A percentile compares a stretch with the other conserved stretches of the same genome.
These are phyloP conservation scores for Pezicula radicicola DNA, from an alignment of 2,329 filamentous ascomycete genomes.

Conservation along the genomic window DNA sequence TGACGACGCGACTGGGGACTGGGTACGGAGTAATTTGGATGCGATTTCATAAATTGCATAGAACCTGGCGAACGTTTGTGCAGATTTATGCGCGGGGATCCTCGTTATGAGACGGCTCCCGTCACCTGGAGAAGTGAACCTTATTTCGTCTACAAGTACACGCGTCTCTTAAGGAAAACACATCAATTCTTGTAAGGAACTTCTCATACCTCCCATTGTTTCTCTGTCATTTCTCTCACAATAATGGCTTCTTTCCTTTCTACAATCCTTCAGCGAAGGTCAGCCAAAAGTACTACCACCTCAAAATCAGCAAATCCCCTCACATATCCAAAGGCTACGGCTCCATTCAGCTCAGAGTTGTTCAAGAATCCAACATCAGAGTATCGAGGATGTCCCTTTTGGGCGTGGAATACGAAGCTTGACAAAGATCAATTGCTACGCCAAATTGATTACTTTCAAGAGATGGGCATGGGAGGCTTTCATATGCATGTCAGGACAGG, in stretches of 20 bases:
- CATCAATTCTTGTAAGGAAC: too few relatives aligned
- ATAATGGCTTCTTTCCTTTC: constrained; percentile 8
- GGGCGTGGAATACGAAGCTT: constrained; percentile 29
- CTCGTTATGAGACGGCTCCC: too few relatives aligned
- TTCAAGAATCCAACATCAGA: constrained; percentile 28
- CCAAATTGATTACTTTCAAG: constrained; percentile 27
- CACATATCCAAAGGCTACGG: constrained; percentile 24
- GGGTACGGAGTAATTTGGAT: too few relatives aligned
- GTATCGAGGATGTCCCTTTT: constrained; percentile 29
- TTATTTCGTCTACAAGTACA: too few relatives aligned
- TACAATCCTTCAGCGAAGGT: background rate
- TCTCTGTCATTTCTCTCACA: background rate
- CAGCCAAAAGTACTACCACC: background rate
- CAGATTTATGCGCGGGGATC: too few relatives aligned
- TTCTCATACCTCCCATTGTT: too few relatives aligned
- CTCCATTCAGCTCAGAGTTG: constrained; percentile 21
- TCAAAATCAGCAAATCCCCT: constrained; percentile 19
- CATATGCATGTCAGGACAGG: constrained; percentile 29
- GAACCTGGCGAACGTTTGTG: too few relatives aligned
- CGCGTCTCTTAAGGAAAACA: too few relatives aligned
- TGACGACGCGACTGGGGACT: background rate
- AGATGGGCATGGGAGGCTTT: constrained; percentile 31
- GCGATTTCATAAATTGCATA: too few relatives aligned
- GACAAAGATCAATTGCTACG: constrained; percentile 24
- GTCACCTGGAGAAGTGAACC: too few relatives aligned